These are phyloP conservation scores for Sclerotinia sclerotiorum DNA, from an alignment of 2,329 filamentous ascomycete genomes.

Conservation along the genomic window DNA sequence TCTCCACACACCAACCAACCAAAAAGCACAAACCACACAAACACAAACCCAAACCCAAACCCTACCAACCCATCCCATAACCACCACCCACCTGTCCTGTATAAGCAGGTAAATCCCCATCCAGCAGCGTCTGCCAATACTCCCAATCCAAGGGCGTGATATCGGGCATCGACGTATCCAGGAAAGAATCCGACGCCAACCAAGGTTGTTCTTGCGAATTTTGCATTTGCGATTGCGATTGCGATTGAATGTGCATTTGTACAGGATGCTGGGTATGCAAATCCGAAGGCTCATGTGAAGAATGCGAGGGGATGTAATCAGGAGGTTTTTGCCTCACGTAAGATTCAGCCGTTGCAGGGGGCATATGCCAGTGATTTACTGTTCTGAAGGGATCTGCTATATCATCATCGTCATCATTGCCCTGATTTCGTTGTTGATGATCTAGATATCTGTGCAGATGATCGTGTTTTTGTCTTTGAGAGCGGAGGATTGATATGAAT, in stretches of 20 bases:
- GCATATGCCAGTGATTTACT: constrained; percentile 4
- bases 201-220: constrained; percentile 5
- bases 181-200: constrained; percentile 21
- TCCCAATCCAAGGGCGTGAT: constrained; percentile 37
- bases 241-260: background rate
- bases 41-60: no score
- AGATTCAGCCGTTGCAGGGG: constrained; percentile 4
- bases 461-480: constrained; percentile 28
- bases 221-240: background rate
- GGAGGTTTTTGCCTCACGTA: constrained; percentile 22
- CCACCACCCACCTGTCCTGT: background rate
- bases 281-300: no score
- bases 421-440: background rate
- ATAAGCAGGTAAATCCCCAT: constrained; percentile 35
- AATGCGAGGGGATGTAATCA: background rate
- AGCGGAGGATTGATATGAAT: constrained; percentile 26
- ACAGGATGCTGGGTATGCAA: no score
- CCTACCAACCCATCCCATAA: background rate
- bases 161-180: constrained; percentile 32
- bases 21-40: no score
- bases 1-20: no score
- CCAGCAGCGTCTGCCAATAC: constrained; percentile 39
- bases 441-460: constrained; percentile 3
- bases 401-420: background rate
- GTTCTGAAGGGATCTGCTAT: background rate